Percentiles rank a stretch among this genome's conserved stretches.
Evolutionary conservation across 2,329 filamentous ascomycete species (phyloP).

Genomic region (Bipolaris bicolor): DNA sequence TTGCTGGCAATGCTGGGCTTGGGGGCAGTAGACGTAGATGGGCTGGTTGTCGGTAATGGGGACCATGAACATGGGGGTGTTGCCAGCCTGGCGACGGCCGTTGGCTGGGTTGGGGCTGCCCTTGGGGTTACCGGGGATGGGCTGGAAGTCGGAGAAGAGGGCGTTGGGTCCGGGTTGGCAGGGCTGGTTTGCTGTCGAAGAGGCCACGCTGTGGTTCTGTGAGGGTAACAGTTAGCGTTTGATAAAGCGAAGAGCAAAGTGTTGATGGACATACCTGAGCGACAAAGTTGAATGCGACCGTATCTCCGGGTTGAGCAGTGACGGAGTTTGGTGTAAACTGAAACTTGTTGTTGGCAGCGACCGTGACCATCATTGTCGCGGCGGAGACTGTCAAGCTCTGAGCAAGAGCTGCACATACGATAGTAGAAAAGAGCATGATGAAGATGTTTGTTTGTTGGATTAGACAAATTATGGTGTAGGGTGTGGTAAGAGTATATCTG

Average conservation of each 20-base stretch:
- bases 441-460: neutral
- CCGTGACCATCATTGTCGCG: constrained; percentile 39
- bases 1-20: constrained; percentile 69
- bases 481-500: neutral
- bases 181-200: constrained; percentile 32
- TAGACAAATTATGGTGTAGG: constrained; percentile 4
- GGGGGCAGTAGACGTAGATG: constrained; percentile 78
- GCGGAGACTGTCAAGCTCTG: constrained; percentile 35
- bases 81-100: constrained; percentile 27
- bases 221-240: neutral
- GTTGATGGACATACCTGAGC: constrained; percentile 17
- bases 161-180: constrained; percentile 34
- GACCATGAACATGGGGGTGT: constrained; percentile 37
- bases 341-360: constrained; percentile 42
- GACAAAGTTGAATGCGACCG: constrained; percentile 38
- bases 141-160: constrained; percentile 40
- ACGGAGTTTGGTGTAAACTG: constrained; percentile 36
- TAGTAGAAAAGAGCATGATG: constrained; percentile 34
- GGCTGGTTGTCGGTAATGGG: constrained; percentile 59
- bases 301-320: constrained; percentile 37
- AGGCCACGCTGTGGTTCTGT: constrained; percentile 40
- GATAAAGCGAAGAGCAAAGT: neutral
- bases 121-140: constrained; percentile 24
- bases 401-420: constrained; percentile 29
- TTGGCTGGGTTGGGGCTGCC: constrained; percentile 21